Evolutionary conservation across 2,329 filamentous ascomycete species (phyloP).

Genomic region (Cercospora brassicicola): DNA sequence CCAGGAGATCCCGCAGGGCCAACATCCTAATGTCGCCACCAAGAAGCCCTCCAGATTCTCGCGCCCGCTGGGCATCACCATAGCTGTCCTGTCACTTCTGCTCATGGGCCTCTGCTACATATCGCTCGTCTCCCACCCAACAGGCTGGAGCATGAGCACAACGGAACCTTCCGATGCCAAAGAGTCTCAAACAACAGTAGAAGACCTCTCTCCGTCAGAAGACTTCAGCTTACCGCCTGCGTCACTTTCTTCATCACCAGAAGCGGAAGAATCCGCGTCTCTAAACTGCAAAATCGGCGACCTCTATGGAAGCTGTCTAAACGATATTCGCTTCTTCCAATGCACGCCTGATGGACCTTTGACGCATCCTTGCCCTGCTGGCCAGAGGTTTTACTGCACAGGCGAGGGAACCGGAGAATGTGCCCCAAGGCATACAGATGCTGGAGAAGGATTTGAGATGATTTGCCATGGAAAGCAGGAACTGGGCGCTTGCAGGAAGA

Average conservation of each 20-base stretch:
- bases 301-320: conserved; percentile 17
- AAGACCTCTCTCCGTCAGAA: not conserved
- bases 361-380: conserved; percentile 19
- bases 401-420: conserved; percentile 13
- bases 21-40: not conserved
- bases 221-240: not conserved
- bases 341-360: conserved; percentile 16
- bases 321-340: conserved; percentile 16
- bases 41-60: not conserved
- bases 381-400: conserved; percentile 17
- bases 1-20: not conserved
- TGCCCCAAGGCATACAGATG: not conserved
- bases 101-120: conserved; percentile 13
- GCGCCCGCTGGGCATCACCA: not conserved
- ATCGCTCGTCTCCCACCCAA: conserved; percentile 9
- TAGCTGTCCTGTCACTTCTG: conserved; percentile 9
- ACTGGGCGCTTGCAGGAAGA: conserved; percentile 8
- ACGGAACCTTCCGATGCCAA: not conserved
- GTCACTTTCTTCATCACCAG: not conserved
- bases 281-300: conserved; percentile 13
- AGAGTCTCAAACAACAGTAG: not conserved
- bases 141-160: conserved; percentile 1
- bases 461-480: conserved; percentile 13
- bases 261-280: not conserved
- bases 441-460: conserved; percentile 8